Conservation (phyloP, 2,329 filamentous ascomycete species). For the Eurotiales sp. region DNA sequence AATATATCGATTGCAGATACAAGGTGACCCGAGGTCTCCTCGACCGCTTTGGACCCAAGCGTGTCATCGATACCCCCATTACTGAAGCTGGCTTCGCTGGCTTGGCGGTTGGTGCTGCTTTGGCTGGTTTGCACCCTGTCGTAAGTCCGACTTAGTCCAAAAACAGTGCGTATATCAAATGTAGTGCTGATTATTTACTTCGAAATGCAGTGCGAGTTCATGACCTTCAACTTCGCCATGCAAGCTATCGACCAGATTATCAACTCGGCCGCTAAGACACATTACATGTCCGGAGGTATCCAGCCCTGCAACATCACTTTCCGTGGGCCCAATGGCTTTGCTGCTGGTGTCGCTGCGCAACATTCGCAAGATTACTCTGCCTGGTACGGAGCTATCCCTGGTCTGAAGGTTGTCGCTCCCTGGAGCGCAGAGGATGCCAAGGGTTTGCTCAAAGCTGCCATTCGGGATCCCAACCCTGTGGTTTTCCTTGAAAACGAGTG, state of each 20-base stretch:
- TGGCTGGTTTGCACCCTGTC: constrained; percentile 89
- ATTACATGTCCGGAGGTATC: constrained; percentile 99
- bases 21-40: constrained; percentile 98
- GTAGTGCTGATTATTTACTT: constrained; percentile 1
- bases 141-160: constrained; percentile 54
- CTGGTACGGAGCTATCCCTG: constrained; percentile 98
- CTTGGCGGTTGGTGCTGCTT: constrained; percentile 88
- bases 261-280: constrained; percentile 98
- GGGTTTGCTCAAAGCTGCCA: constrained; percentile 94
- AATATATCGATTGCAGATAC: constrained; percentile 57
- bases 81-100: constrained; percentile 95
- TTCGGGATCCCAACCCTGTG: constrained; percentile 96
- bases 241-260: constrained; percentile 99
- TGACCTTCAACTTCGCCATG: constrained; percentile 99
- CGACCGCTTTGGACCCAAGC: constrained; percentile 94
- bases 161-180: background rate
- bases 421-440: constrained; percentile 99
- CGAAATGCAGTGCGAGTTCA: constrained; percentile 80
- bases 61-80: constrained; percentile 97
- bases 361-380: constrained; percentile 98
- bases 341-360: constrained; percentile 89
- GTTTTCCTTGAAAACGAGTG: constrained; percentile 82
- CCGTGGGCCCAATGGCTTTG: constrained; percentile 98
- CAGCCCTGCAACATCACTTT: constrained; percentile 99
- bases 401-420: constrained; percentile 92